phyloP scores from a whole-genome alignment of 805 yeast species.

The Candida hispaniensis region DNA sequence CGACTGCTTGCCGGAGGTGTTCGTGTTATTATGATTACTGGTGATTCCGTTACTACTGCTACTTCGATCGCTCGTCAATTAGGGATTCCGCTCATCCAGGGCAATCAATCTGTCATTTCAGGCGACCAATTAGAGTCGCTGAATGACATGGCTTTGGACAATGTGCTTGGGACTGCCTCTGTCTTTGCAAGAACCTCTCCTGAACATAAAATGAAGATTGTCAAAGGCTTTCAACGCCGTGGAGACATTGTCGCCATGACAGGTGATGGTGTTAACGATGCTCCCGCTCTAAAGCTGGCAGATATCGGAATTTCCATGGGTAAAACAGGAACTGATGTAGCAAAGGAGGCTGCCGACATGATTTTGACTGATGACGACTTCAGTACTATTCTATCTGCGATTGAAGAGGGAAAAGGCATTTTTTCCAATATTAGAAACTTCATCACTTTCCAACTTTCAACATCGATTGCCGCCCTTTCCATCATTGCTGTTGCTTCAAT shows the following conservation, averaged over 20 bases:
- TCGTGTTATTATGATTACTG: conserved; percentile 96
- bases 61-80: conserved; percentile 74
- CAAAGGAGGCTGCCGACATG: conserved; percentile 98
- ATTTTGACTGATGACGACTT: conserved; percentile 94
- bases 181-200: conserved; percentile 95
- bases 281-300: conserved; percentile 52
- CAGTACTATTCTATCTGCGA: conserved; percentile 84
- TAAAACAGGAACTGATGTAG: conserved; percentile 95
- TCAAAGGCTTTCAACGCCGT: conserved; percentile 54
- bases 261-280: conserved; percentile 57
- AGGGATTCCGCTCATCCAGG: conserved; percentile 65
- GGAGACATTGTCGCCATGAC: conserved; percentile 54
- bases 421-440: conserved; percentile 92
- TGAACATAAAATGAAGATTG: conserved; percentile 83
- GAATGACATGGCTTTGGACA: conserved; percentile 60
- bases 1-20: conserved; percentile 84
- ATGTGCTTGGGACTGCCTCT: conserved; percentile 69
- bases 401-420: conserved; percentile 96
- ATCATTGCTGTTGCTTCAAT: conserved; percentile 80
- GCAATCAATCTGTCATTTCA: conserved; percentile 58
- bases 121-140: conserved; percentile 76
- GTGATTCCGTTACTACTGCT: conserved; percentile 85
- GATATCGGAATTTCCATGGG: conserved; percentile 60
- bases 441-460: conserved; percentile 88
- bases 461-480: conserved; percentile 89